Base-by-base conservation (phyloP, 345 rosid genomes). In the Salix udensis region DNA sequence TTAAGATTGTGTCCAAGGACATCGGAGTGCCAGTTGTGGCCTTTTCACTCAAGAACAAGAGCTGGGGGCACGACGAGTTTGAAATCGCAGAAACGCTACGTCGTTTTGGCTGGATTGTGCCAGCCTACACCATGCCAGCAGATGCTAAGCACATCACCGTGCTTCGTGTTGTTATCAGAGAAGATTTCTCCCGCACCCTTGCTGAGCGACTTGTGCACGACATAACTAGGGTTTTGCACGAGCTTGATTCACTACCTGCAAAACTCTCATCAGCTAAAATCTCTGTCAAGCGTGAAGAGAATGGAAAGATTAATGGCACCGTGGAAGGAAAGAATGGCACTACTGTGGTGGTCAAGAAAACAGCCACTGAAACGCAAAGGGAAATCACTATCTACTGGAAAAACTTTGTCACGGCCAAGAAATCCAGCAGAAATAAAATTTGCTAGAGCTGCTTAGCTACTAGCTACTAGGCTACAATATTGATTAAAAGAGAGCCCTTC, bases 31-130 rank as follows among this genome's bases (percentile, higher is more conserved):
- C 98, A 2, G 79, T 94, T 0, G 95, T 94, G 52, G 97, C 98
- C 28, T 92, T 94, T 80, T 94, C 98, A 6, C 91, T 94, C 73
- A 91, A 88, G 76, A 93, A 94, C 86, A 84, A 86, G 74, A 82
- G 80, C 79, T 75, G 62, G 62, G 62, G 83, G 18, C 92, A 94
- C 72, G 79, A 86, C 24, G 98, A 94, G 74, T 92, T 91, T 26
- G 95, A 92, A 80, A 86, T 94, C 48, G 83, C 98, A 0, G 97
- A 94, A 44, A 81, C 82, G 90, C 87, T 94, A 34, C 91, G 97
- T 4, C 91, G 98, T 21, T 92, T 85, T n/a, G 97, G 98, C 0
- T 94, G 98, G 97, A 92, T 94, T 1, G 97, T 94, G 74, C 98
- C 97, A 0, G 97, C 98, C 53, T 94, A 94, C 82, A 89, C 93